Evolutionary conservation across 2,329 filamentous ascomycete genomes (phyloP).

Genomic region (Microcyclospora tardicrescens): DNA sequence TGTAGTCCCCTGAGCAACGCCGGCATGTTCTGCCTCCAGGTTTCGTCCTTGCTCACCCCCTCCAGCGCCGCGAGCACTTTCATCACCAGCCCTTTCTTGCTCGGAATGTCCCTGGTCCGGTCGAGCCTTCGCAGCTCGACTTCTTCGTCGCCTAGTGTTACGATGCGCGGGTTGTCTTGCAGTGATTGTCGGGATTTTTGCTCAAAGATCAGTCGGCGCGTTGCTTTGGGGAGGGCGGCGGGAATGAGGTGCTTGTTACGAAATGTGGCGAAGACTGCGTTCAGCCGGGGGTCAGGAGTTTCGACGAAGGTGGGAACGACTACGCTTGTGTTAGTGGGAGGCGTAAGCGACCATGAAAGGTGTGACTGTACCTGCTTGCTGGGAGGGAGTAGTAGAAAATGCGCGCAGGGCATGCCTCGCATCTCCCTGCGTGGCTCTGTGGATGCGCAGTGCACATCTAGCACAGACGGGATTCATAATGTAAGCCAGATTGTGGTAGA

Average conservation of each 20-base stretch:
- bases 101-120: conserved; percentile 19
- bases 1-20: conserved; percentile 22
- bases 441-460: conserved; percentile 21
- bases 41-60: conserved; percentile 11
- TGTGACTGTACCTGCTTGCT: conserved; percentile 5
- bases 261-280: conserved; percentile 26
- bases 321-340: conserved; percentile 2
- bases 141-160: conserved; percentile 30
- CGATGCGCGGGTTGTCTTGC: conserved; percentile 29
- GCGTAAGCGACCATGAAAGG: background rate
- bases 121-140: conserved; percentile 23
- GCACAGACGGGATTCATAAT: conserved; percentile 19
- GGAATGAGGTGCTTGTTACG: conserved; percentile 35
- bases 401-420: conserved; percentile 8
- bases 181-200: conserved; percentile 29
- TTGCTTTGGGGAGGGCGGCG: conserved; percentile 27
- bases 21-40: conserved; percentile 23
- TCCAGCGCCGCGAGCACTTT: conserved; percentile 18
- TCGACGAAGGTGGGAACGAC: conserved; percentile 29
- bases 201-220: conserved; percentile 31
- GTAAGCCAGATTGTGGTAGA: too few species aligned
- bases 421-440: conserved; percentile 12
- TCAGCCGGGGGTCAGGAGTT: conserved; percentile 29
- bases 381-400: conserved; percentile 13
- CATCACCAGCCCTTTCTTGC: conserved; percentile 14